Conservation (phyloP, 208 protist species). For the Trypanosoma lewisi region DNA sequence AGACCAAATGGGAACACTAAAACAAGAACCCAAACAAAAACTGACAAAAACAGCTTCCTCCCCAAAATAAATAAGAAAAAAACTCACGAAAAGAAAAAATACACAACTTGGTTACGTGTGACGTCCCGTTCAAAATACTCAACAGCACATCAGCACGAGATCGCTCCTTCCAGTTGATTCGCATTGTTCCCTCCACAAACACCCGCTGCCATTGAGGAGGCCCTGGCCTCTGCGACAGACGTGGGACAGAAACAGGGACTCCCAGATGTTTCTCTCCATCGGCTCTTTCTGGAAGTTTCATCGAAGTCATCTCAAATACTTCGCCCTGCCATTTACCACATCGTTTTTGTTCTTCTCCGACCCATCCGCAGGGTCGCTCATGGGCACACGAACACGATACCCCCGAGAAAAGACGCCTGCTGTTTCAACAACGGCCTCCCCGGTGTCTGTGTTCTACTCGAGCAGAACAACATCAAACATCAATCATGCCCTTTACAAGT, state of each 20-base stretch:
- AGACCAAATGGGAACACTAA: too few relatives aligned
- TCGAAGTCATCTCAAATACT: constrained; percentile 24
- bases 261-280: background rate
- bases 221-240: background rate
- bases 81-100: background rate
- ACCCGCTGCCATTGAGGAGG: constrained; percentile 13
- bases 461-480: constrained; percentile 22
- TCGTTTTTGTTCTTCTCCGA: too few relatives aligned
- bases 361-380: background rate
- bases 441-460: constrained; percentile 7
- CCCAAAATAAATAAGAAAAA: constrained; percentile 24
- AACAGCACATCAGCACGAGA: background rate
- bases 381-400: constrained; percentile 10
- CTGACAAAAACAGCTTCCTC: background rate
- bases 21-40: background rate
- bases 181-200: constrained; percentile 12
- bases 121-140: background rate
- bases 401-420: constrained; percentile 2
- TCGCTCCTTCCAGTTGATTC: constrained; percentile 14
- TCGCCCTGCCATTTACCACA: too few relatives aligned
- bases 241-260: constrained; percentile 12
- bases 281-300: constrained; percentile 14
- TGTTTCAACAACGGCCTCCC: constrained; percentile 17
- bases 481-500: constrained; percentile 21
- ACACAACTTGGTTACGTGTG: background rate